A percentile compares a stretch with the other conserved stretches of the same genome.
These are phyloP conservation scores for Cladochytrium replicatum DNA, from an alignment of 192 early-diverging fungal genomes.

Conservation along the genomic window DNA sequence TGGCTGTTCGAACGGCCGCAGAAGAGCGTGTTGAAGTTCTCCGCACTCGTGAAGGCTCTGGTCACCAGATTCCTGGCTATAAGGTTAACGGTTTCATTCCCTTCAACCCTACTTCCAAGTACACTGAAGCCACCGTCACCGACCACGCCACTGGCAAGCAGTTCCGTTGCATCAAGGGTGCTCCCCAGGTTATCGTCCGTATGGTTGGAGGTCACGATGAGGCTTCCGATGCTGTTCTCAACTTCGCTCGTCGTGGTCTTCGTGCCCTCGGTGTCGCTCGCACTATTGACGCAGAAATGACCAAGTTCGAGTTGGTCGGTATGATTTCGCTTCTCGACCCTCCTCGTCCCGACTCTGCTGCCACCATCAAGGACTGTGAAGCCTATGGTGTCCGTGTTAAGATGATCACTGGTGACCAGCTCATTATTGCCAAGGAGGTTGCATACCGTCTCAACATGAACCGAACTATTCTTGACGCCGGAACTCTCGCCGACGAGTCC, in stretches of 20 bases:
- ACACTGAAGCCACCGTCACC: conserved; percentile 76
- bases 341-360: conserved; percentile 81
- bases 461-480: conserved; percentile 77
- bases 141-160: conserved; percentile 60
- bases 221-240: conserved; percentile 70
- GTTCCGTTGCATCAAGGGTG: conserved; percentile 87
- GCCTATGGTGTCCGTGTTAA: conserved; percentile 80
- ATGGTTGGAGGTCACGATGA: conserved; percentile 57
- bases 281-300: conserved; percentile 63
- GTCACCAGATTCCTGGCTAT: conserved; percentile 68
- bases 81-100: conserved; percentile 80
- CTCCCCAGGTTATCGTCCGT: conserved; percentile 81
- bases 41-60: conserved; percentile 44
- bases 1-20: conserved; percentile 75
- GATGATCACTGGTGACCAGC: conserved; percentile 96
- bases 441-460: conserved; percentile 82
- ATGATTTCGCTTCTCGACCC: conserved; percentile 91
- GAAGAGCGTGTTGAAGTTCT: conserved; percentile 64
- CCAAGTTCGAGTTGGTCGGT: conserved; percentile 51
- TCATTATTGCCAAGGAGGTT: conserved; percentile 89
- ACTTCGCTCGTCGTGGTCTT: conserved; percentile 76
- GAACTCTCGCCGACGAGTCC: conserved; percentile 61
- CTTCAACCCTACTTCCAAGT: conserved; percentile 84
- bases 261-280: conserved; percentile 90
- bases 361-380: conserved; percentile 72